These are phyloP conservation scores for Colletotrichum sp. DNA, from an alignment of 2,329 filamentous ascomycete genomes.

Conservation along the genomic window DNA sequence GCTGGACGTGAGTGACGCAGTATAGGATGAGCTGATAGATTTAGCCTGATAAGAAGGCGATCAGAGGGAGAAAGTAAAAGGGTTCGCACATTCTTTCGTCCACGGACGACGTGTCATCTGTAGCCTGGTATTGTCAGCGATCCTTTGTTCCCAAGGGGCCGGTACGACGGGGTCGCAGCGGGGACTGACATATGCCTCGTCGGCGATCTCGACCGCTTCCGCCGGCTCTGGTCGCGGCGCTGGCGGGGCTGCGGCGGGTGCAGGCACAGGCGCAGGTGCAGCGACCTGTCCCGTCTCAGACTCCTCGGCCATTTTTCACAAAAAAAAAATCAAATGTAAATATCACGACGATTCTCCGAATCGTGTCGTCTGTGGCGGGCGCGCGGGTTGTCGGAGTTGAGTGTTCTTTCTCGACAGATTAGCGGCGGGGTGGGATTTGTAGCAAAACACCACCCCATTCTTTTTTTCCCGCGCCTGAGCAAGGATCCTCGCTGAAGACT, in stretches of 20 bases:
- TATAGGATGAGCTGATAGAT: background rate
- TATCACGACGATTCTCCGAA: background rate
- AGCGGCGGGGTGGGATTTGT: background rate
- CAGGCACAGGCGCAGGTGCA: background rate
- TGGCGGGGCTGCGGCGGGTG: background rate
- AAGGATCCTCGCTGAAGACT: background rate
- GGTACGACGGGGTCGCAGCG: background rate
- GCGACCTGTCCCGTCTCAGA: background rate
- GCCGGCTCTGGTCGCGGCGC: background rate
- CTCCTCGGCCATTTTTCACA: background rate
- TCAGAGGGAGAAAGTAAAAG: background rate
- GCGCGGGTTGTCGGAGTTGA: background rate
- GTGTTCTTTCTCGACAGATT: background rate
- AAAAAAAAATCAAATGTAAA: background rate
- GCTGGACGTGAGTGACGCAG: background rate
- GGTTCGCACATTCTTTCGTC: background rate
- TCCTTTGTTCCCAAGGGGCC: accelerated
- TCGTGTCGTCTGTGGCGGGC: background rate
- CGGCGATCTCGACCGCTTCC: background rate
- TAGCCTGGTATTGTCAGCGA: background rate
- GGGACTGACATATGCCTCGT: background rate
- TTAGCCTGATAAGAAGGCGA: background rate
- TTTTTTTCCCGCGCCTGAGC: background rate
- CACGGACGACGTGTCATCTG: background rate
- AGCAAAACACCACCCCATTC: background rate